Conservation (phyloP, 305 asterid genomes). For the Nicotiana rustica region DNA sequence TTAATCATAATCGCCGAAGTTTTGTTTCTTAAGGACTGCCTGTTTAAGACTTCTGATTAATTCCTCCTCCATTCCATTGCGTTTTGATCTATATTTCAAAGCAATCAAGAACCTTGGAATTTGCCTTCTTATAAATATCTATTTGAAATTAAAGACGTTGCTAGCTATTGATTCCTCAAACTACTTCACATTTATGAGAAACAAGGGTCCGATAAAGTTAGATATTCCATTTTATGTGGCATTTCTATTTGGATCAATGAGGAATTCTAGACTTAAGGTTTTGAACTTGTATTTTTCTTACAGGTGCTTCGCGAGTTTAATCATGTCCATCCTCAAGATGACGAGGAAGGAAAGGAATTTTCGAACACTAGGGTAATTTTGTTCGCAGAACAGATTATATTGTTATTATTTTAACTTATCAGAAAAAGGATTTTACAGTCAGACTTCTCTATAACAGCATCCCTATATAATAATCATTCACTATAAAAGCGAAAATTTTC, state of each 20-base stretch:
- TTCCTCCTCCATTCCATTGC: background rate
- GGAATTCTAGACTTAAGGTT: background rate
- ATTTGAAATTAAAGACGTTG: background rate
- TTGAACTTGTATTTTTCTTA: constrained; percentile 30
- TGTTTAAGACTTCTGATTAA: background rate
- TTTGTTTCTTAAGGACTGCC: background rate
- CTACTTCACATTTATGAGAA: background rate
- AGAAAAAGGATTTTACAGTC: background rate
- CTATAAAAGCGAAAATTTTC: too few species aligned
- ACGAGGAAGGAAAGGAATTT: constrained; percentile 95
- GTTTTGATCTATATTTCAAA: background rate
- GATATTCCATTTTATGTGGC: constrained; percentile 9
- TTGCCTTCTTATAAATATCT: background rate
- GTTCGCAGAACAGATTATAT: background rate
- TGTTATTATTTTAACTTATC: background rate
- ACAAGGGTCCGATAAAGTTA: background rate
- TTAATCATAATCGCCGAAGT: background rate
- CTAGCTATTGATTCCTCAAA: constrained; percentile 14
- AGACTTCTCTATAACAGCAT: too few species aligned
- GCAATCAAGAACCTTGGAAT: background rate
- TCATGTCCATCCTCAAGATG: constrained; percentile 95
- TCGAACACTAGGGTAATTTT: constrained; percentile 80
- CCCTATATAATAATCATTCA: too few species aligned
- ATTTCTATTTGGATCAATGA: background rate
- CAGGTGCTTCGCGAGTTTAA: constrained; percentile 97